These are phyloP conservation scores for Pseudomonodictys pantanalensis DNA, from an alignment of 495 filamentous ascomycete genomes.

Conservation along the genomic window DNA sequence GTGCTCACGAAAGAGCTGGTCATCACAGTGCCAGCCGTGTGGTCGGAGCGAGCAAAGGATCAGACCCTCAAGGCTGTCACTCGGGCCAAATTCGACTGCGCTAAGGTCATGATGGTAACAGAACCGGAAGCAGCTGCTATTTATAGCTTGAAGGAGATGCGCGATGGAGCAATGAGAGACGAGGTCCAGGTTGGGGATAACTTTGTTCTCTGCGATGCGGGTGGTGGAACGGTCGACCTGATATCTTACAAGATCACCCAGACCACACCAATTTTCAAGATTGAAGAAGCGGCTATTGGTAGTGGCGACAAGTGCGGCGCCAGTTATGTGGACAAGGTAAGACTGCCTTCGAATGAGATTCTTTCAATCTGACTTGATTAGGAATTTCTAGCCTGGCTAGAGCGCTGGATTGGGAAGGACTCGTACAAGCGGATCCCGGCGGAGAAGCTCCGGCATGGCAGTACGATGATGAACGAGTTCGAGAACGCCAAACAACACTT, in stretches of 20 bases:
- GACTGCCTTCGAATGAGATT: not conserved
- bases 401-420: not conserved
- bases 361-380: not conserved
- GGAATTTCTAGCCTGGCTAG: not conserved
- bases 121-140: constrained; percentile 15
- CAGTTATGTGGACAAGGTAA: not conserved
- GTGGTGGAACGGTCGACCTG: constrained; percentile 22
- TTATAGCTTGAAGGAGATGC: not conserved
- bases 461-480: not conserved
- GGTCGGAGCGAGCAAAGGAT: constrained; percentile 21
- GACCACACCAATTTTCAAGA: not conserved
- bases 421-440: not conserved
- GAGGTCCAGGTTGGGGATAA: not conserved
- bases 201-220: constrained; percentile 8
- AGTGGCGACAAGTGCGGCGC: constrained; percentile 4
- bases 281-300: not conserved
- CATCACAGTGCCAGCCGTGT: constrained; percentile 22
- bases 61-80: constrained; percentile 10
- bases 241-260: constrained; percentile 12
- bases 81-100: not conserved
- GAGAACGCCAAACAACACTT: not conserved
- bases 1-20: constrained; percentile 1
- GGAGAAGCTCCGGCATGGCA: constrained; percentile 2
- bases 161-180: not conserved
- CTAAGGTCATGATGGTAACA: constrained; percentile 1